phyloP scores from a whole-genome alignment of 108 stramenopile species.

The Aureococcus anophagefferens region DNA sequence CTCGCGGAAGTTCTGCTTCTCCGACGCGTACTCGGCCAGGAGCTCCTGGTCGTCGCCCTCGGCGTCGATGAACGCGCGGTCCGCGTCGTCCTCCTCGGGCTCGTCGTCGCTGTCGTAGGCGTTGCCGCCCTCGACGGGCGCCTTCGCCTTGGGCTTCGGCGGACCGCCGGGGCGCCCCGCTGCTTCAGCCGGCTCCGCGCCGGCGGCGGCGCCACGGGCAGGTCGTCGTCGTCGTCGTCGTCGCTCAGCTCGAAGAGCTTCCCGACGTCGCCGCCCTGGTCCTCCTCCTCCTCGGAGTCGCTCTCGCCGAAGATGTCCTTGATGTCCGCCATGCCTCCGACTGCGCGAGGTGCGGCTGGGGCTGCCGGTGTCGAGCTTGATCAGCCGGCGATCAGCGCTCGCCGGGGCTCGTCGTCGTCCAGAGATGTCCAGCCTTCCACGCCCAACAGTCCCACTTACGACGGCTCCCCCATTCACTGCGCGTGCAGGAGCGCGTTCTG shows the following conservation, averaged over 20 bases:
- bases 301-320: background rate
- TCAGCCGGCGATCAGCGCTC: no score
- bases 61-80: constrained; percentile 1
- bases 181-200: no score
- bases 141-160: background rate
- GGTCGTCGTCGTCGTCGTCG: background rate
- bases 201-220: no score
- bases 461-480: no score
- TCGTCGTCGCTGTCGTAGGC: constrained; percentile 1
- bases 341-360: no score
- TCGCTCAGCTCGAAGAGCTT: background rate
- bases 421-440: no score
- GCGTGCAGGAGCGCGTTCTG: no score
- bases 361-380: no score
- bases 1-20: background rate
- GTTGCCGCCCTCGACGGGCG: background rate
- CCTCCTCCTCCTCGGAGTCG: background rate
- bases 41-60: background rate
- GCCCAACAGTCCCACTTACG: no score
- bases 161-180: no score
- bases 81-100: background rate
- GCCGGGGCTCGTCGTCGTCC: no score
- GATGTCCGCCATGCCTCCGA: background rate
- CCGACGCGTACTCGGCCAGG: background rate
- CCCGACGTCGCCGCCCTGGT: background rate